A percentile compares a stretch with the other conserved stretches of the same genome.
These are phyloP conservation scores for Tetrahymena borealis DNA, from an alignment of 73 alveolate species.

Conservation along the genomic window DNA sequence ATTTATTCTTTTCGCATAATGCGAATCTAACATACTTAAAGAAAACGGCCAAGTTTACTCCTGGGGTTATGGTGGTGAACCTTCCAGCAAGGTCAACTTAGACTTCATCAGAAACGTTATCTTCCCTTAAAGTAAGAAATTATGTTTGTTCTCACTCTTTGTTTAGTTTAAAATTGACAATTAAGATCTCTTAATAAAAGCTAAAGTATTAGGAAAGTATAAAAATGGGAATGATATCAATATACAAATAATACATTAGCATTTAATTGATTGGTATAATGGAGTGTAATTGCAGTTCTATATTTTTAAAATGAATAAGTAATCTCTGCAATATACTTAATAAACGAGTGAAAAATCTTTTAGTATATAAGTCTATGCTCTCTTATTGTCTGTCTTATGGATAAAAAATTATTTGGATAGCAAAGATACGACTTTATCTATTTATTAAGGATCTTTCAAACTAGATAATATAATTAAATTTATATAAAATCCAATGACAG, in stretches of 20 bases:
- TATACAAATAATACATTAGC: not conserved
- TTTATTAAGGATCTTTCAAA: too few species aligned
- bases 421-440: too few species aligned
- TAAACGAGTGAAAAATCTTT: too few species aligned
- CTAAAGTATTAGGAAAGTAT: not conserved
- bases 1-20: not conserved
- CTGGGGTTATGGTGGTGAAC: slow-evolving; percentile 2
- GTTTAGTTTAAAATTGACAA: not conserved
- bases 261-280: too few species aligned
- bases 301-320: not conserved
- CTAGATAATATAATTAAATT: too few species aligned
- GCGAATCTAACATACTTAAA: not conserved
- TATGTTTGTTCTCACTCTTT: not conserved
- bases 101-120: not conserved
- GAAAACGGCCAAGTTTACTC: not conserved
- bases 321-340: too few species aligned
- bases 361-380: too few species aligned
- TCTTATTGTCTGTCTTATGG: too few species aligned
- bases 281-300: not conserved
- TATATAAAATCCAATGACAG: too few species aligned
- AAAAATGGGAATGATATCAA: not conserved
- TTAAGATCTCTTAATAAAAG: not conserved
- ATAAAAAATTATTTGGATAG: too few species aligned
- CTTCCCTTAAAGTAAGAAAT: not conserved
- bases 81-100: not conserved